Evolutionary conservation across 352 stramenopile genomes (phyloP).

Genomic region (Phytopythium sindhum): DNA sequence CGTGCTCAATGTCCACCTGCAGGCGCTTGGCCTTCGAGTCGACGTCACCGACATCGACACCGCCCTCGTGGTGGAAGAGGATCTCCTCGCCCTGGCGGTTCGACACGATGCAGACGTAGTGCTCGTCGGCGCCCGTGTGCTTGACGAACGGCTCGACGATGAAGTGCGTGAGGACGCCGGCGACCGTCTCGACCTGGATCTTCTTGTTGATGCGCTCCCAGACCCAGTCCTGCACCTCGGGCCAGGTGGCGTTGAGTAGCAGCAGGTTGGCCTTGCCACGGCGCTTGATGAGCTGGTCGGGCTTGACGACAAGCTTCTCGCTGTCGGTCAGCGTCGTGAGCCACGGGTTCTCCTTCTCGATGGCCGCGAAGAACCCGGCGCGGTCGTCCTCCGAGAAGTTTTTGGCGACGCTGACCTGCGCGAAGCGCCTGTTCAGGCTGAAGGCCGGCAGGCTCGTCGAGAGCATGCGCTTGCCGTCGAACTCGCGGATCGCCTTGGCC

Average conservation of each 20-base stretch:
- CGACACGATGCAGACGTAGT: conserved; percentile 97
- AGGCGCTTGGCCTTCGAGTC: conserved; percentile 92
- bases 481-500: conserved; percentile 95
- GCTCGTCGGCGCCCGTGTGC: conserved; percentile 91
- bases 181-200: conserved; percentile 89
- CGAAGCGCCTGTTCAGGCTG: conserved; percentile 71
- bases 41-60: conserved; percentile 95
- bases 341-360: conserved; percentile 84
- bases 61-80: conserved; percentile 95
- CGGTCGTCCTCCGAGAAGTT: conserved; percentile 28
- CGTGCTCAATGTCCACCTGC: conserved; percentile 77
- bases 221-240: conserved; percentile 93
- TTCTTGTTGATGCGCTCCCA: conserved; percentile 91
- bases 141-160: conserved; percentile 97
- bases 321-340: conserved; percentile 57
- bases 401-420: conserved; percentile 60
- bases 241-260: conserved; percentile 92
- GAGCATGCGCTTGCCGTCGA: conserved; percentile 95
- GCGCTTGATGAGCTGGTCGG: conserved; percentile 97
- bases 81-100: conserved; percentile 95
- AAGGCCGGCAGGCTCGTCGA: conserved; percentile 73
- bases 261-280: conserved; percentile 95
- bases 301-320: conserved; percentile 94
- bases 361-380: conserved; percentile 60
- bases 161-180: conserved; percentile 93